Evolutionary conservation across 2,329 filamentous ascomycete species (phyloP).

Genomic region (Trichoderma sp.): DNA sequence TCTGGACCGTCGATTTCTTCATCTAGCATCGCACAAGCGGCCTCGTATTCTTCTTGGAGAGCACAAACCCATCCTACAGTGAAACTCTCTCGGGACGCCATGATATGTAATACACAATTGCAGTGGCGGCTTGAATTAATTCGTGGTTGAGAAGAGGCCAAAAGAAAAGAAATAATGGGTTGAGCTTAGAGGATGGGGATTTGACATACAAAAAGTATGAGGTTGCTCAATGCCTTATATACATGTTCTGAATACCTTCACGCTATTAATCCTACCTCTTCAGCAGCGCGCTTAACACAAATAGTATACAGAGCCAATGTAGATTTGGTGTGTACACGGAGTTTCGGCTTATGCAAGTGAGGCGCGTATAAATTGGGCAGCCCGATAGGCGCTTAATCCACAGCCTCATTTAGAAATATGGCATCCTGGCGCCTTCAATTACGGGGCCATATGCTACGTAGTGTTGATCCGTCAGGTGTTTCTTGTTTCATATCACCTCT

Average conservation of each 20-base stretch:
- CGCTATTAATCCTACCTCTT: background rate
- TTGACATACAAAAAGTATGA: background rate
- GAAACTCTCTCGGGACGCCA: background rate
- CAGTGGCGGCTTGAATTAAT: background rate
- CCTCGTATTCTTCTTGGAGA: background rate
- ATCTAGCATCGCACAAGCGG: background rate
- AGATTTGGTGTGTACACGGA: background rate
- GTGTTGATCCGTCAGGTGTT: background rate
- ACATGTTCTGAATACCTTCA: background rate
- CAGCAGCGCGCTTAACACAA: background rate
- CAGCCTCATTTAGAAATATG: background rate
- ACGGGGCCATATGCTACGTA: background rate
- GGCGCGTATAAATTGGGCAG: background rate
- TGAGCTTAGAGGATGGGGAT: background rate
- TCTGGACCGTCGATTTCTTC: background rate
- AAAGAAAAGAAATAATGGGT: background rate
- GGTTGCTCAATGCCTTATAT: background rate
- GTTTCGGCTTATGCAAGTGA: background rate
- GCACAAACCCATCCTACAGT: background rate
- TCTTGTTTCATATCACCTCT: background rate
- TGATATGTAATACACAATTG: background rate
- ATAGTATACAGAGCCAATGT: background rate
- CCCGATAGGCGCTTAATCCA: background rate
- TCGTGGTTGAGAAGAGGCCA: background rate
- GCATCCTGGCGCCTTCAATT: background rate